Percentiles rank a stretch among this genome's conserved stretches.
Evolutionary conservation across 1,284 basidiomycete species (phyloP).

Genomic region (Rhodotorula glutinis): DNA sequence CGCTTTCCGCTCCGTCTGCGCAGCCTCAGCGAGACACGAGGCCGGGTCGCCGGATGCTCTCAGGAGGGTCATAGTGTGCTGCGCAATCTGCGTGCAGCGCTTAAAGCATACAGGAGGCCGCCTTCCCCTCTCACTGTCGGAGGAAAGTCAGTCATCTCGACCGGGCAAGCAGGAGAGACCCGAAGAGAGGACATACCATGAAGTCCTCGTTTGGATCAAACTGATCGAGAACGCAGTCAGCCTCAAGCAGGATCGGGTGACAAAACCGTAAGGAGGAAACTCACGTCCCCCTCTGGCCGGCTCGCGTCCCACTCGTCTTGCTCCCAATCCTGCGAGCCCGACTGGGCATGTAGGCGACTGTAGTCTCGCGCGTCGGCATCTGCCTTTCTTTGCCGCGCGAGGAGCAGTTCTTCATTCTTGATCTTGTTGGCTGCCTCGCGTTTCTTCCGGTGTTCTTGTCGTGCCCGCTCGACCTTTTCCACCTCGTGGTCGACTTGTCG

Average conservation of each 20-base stretch:
- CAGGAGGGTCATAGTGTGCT: too few species aligned
- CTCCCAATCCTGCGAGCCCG: slow-evolving; percentile 49
- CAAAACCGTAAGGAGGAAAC: background rate
- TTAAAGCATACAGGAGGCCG: too few species aligned
- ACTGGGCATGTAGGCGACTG: background rate
- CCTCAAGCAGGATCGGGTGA: background rate
- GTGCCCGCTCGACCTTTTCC: slow-evolving; percentile 66
- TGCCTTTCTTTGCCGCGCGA: slow-evolving; percentile 63
- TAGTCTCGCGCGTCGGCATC: slow-evolving; percentile 60
- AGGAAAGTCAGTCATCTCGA: too few species aligned
- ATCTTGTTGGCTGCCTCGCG: slow-evolving; percentile 61
- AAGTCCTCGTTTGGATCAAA: slow-evolving; percentile 41
- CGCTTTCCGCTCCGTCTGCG: too few species aligned
- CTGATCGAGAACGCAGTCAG: background rate
- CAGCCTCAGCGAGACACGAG: too few species aligned
- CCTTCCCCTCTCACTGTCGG: too few species aligned
- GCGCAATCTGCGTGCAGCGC: too few species aligned
- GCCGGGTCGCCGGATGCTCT: too few species aligned
- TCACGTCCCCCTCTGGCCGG: slow-evolving; percentile 26
- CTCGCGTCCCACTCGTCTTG: slow-evolving; percentile 28
- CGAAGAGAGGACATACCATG: slow-evolving; percentile 14
- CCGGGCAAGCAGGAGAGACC: too few species aligned
- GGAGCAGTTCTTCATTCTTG: slow-evolving; percentile 69
- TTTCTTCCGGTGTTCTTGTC: slow-evolving; percentile 66
- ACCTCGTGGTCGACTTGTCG: slow-evolving; percentile 19